phyloP scores from a whole-genome alignment of 805 yeast species.

The Zygoascus flipseniorum region DNA sequence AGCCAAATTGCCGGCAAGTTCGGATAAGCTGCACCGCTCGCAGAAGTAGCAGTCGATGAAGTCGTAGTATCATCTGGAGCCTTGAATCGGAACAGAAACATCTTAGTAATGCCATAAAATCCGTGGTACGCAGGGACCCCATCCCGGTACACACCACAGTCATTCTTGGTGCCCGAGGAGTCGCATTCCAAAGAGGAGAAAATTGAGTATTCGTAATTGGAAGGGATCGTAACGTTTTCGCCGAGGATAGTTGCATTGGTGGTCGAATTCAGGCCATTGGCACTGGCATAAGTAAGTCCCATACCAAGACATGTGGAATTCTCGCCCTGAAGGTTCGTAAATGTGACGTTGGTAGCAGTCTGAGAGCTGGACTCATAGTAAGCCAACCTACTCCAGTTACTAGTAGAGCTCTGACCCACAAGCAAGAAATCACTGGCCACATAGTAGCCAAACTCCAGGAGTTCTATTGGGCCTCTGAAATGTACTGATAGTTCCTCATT shows the following conservation, averaged over 20 bases:
- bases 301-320: conserved; percentile 87
- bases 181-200: conserved; percentile 46
- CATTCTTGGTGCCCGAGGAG: conserved; percentile 23
- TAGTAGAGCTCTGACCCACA: background rate
- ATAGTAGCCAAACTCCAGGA: conserved; percentile 72
- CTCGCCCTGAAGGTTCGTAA: conserved; percentile 87
- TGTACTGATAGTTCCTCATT: conserved; percentile 84
- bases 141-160: conserved; percentile 79
- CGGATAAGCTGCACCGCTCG: conserved; percentile 26
- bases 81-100: conserved; percentile 85
- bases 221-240: conserved; percentile 52
- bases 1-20: conserved; percentile 99
- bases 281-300: conserved; percentile 76
- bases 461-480: conserved; percentile 80
- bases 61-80: conserved; percentile 48
- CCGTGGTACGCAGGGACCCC: conserved; percentile 94
- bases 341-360: conserved; percentile 59
- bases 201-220: conserved; percentile 74
- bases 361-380: conserved; percentile 63
- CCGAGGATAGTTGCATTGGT: conserved; percentile 57
- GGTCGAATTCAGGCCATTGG: conserved; percentile 72
- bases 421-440: conserved; percentile 2
- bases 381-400: conserved; percentile 63
- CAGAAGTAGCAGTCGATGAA: background rate
- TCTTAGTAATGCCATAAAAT: conserved; percentile 73